These are phyloP conservation scores for Pisolithus microcarpus DNA, from an alignment of 768 basidiomycete genomes.

Conservation along the genomic window DNA sequence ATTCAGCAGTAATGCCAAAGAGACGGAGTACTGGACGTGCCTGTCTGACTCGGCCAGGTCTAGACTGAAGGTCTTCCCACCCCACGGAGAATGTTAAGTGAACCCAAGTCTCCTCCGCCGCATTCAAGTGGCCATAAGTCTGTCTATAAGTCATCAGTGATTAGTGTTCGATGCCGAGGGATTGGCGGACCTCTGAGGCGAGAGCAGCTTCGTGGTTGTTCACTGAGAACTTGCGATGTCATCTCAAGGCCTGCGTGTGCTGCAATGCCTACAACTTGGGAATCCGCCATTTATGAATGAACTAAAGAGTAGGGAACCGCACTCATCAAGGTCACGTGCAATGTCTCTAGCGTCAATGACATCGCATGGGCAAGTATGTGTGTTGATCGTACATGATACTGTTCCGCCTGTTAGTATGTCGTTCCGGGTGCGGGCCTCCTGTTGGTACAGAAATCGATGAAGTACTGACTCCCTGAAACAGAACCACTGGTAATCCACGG, in stretches of 20 bases:
- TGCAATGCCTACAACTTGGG: background rate
- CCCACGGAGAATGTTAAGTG: conserved; percentile 66
- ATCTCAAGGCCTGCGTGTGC: background rate
- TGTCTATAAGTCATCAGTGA: background rate
- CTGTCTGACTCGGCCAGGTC: conserved; percentile 73
- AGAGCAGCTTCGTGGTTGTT: background rate
- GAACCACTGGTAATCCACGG: background rate
- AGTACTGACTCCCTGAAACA: too few species aligned
- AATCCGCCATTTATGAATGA: background rate
- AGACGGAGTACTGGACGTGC: conserved; percentile 28
- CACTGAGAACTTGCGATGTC: background rate
- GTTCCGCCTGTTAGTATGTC: background rate
- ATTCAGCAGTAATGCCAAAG: background rate
- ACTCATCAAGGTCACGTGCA: background rate
- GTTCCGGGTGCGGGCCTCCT: background rate
- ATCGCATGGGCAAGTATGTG: too few species aligned
- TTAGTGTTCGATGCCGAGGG: background rate
- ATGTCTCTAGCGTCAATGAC: too few species aligned
- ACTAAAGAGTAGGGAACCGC: background rate
- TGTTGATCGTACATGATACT: background rate
- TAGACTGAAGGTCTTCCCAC: conserved; percentile 58
- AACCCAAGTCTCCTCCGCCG: conserved; percentile 38
- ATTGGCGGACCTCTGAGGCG: conserved; percentile 1
- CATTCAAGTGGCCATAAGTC: background rate
- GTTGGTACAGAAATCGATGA: too few species aligned